A percentile compares a stretch with the other conserved stretches of the same genome.
Evolutionary conservation across 2,329 filamentous ascomycete species (phyloP).

Genomic region (Sphaerulina vaccinii): DNA sequence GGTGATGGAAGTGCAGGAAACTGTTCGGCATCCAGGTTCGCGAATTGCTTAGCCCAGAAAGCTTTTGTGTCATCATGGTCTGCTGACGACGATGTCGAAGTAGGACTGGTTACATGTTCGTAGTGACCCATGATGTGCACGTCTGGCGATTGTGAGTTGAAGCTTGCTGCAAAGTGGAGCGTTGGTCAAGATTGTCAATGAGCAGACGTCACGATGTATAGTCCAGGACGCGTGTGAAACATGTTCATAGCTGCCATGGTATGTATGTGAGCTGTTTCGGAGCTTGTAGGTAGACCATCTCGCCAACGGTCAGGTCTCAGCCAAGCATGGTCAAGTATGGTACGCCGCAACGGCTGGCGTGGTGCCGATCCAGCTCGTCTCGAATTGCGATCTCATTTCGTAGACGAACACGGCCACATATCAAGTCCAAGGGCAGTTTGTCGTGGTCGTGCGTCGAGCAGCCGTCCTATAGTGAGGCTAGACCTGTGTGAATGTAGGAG

Average conservation of each 20-base stretch:
- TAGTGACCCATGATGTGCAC: background rate
- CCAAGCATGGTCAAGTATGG: background rate
- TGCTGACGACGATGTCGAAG: background rate
- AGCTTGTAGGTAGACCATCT: background rate
- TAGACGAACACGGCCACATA: too few relatives aligned
- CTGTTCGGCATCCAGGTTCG: constrained; percentile 34
- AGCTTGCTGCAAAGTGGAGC: too few relatives aligned
- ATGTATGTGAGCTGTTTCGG: background rate
- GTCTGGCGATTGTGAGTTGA: background rate
- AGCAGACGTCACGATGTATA: background rate
- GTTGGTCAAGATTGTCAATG: background rate
- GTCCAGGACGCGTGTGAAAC: background rate
- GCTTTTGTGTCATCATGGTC: background rate
- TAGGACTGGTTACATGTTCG: background rate
- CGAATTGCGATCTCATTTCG: too few relatives aligned
- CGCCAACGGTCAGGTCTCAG: background rate
- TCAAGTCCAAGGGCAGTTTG: too few relatives aligned
- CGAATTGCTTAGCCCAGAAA: constrained; percentile 36
- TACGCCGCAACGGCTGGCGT: background rate
- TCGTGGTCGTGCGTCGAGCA: too few relatives aligned
- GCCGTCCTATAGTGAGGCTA: too few relatives aligned
- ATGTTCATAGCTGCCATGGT: background rate
- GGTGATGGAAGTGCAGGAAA: constrained; percentile 37
- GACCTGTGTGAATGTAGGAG: too few relatives aligned
- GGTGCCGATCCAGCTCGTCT: too few relatives aligned